Conservation (phyloP, 2,329 filamentous ascomycete species). For the Penicillium digitatum region DNA sequence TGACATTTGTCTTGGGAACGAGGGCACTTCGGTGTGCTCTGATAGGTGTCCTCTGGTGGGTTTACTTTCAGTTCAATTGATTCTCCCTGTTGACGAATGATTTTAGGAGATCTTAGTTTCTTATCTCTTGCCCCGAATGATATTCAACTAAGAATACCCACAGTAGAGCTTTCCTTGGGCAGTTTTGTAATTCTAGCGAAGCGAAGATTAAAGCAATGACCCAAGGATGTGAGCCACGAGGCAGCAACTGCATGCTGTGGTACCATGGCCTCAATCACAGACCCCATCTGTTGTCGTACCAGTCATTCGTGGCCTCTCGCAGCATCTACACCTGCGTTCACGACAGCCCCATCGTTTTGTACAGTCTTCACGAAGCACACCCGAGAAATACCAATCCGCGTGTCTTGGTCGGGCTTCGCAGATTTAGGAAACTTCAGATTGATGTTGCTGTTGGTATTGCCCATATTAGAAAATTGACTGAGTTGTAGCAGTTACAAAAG, state of each 20-base stretch:
- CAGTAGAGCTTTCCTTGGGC: not conserved
- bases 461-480: not conserved
- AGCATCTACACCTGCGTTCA: not conserved
- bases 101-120: not conserved
- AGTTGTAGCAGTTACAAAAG: not conserved
- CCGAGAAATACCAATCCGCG: not conserved
- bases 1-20: constrained; percentile 8
- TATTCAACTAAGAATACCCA: not conserved
- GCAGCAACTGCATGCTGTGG: not conserved
- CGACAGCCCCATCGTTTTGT: not conserved
- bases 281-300: not conserved
- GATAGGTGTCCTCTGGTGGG: not conserved
- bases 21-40: not conserved
- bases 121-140: not conserved
- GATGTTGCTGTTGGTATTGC: not conserved
- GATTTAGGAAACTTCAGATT: not conserved
- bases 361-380: not conserved
- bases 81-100: not conserved
- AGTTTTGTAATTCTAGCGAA: not conserved
- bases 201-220: not conserved
- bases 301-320: not conserved
- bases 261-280: not conserved
- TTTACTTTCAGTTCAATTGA: constrained; percentile 2
- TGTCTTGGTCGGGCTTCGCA: not conserved
- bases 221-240: not conserved